phyloP scores from a whole-genome alignment of 768 basidiomycete genomes.

The Boletus pseudo-olivaceus region DNA sequence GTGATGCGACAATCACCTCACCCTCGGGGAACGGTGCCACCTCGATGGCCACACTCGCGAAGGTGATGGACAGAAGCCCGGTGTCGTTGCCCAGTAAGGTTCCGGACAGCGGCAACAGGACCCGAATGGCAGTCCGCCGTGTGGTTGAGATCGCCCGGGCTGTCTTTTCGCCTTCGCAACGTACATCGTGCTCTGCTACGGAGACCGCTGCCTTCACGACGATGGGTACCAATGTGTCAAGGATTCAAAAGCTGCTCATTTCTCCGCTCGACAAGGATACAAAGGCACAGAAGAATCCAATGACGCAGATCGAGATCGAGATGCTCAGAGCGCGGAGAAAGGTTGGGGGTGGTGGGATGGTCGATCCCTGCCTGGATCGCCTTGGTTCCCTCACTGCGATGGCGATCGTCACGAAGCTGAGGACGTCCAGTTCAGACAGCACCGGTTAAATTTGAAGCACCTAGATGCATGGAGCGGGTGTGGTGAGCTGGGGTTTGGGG shows the following conservation, averaged over 20 bases:
- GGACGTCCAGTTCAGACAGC: not conserved
- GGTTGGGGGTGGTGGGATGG: not conserved
- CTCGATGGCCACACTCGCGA: not conserved
- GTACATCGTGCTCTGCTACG: not conserved
- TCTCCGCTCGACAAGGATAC: conserved; percentile 1
- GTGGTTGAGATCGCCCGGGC: not conserved
- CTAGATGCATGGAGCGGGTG: not conserved
- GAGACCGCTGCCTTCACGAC: not conserved
- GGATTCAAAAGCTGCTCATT: not conserved
- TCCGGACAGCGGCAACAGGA: not conserved
- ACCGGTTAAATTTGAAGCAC: not conserved
- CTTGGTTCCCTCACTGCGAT: not conserved
- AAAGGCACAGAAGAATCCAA: not conserved
- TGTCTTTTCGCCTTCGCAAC: not conserved
- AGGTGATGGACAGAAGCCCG: not conserved
- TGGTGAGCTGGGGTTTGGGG: not conserved
- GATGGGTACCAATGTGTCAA: not conserved
- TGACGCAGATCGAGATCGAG: conserved; percentile 10
- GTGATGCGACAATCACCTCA: not conserved
- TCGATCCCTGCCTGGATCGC: not conserved
- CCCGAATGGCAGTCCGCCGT: not conserved
- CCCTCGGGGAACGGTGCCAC: not conserved
- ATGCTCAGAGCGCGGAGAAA: conserved; percentile 3
- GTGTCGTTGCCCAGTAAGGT: not conserved
- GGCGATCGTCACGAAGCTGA: not conserved